Conservation (phyloP, 2,329 filamentous ascomycete species). For the Talaromyces sp. region DNA sequence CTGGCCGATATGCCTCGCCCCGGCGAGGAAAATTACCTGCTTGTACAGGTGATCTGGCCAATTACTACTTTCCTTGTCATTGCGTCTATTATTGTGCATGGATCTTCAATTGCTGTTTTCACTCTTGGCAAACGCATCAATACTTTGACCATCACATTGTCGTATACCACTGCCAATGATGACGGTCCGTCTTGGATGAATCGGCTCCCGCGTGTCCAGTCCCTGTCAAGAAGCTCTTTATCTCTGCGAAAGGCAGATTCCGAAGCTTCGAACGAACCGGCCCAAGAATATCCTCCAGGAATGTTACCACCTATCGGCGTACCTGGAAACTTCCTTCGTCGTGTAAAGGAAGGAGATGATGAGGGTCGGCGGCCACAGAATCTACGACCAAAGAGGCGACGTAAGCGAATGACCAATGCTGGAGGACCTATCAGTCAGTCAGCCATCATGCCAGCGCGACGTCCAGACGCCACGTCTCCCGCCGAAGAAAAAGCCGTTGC, state of each 20-base stretch:
- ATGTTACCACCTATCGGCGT: slow-evolving; percentile 66
- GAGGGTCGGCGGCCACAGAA: slow-evolving; percentile 40
- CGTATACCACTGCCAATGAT: slow-evolving; percentile 85
- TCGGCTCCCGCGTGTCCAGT: slow-evolving; percentile 73
- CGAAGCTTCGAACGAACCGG: slow-evolving; percentile 54
- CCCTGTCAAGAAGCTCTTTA: slow-evolving; percentile 73
- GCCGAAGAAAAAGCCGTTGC: background rate
- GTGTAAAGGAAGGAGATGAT: slow-evolving; percentile 69
- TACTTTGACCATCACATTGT: slow-evolving; percentile 89
- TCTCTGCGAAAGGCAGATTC: slow-evolving; percentile 66
- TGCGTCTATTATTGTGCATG: slow-evolving; percentile 88
- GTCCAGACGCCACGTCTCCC: slow-evolving; percentile 25
- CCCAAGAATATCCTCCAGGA: slow-evolving; percentile 60
- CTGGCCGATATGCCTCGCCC: slow-evolving; percentile 51
- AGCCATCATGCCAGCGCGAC: slow-evolving; percentile 67
- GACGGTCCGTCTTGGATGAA: slow-evolving; percentile 95
- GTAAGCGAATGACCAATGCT: slow-evolving; percentile 67
- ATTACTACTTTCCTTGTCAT: slow-evolving; percentile 93
- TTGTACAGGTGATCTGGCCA: slow-evolving; percentile 89
- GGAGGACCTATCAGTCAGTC: slow-evolving; percentile 87
- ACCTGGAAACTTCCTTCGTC: slow-evolving; percentile 71
- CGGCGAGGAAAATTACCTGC: slow-evolving; percentile 57
- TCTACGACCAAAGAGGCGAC: slow-evolving; percentile 47
- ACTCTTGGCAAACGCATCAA: slow-evolving; percentile 98
- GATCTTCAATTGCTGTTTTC: slow-evolving; percentile 96